Base-by-base conservation (phyloP, 192 early-diverging fungal genomes). In the Coemansia asiatica region DNA sequence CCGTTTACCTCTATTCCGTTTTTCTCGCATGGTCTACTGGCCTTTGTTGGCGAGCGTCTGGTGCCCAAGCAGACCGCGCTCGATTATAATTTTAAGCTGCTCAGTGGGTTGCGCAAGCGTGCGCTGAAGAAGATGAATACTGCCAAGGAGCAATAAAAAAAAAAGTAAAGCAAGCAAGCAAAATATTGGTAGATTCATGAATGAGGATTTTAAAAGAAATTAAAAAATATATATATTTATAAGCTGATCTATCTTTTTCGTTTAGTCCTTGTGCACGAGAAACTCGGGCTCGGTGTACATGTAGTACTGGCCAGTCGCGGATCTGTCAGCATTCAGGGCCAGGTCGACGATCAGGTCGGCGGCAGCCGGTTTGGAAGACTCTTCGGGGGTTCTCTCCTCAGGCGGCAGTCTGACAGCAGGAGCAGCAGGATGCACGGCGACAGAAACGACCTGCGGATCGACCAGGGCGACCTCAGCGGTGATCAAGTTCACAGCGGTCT, bases 1-100 rank as follows among this genome's bases (percentile, higher is more conserved):
- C 86, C 86, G 26, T 89, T 60, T 49, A 75, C 75, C 38, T 76
- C 72, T 54, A 65, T 78, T 28, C 81, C 81, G 56, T 78, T 51
- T 36, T 64, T 75, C 23, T 67, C 75, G 35, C 81, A 83, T 44
- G 81, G 71, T 33, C 58, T 83, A 27, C 55, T 78, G 68, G 75
- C 69, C 13, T 78, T 77, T 68, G 66, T 66, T 8, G 48, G 61
- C 4, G 72, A 75, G 76, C 61, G 64, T 15, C 6, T 83, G 47
- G 74, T 53, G 19, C 70, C 74, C 21, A 76, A 68, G 64, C 74
- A 82, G 71, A 19, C 64, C 16, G 67, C 67, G 16, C 49, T 76
- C 40, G 71, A 68, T 71, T 69, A 76, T 51, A 82, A 82, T 68
- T 68, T 64, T 62, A 59, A 38, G 26, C 61, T 82, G 56, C 74